Evolutionary conservation across 202 grass and related monocot species (phyloP), one percentile per base, ranked within the genome.

Genomic region (Saccharum hybrid): DNA sequence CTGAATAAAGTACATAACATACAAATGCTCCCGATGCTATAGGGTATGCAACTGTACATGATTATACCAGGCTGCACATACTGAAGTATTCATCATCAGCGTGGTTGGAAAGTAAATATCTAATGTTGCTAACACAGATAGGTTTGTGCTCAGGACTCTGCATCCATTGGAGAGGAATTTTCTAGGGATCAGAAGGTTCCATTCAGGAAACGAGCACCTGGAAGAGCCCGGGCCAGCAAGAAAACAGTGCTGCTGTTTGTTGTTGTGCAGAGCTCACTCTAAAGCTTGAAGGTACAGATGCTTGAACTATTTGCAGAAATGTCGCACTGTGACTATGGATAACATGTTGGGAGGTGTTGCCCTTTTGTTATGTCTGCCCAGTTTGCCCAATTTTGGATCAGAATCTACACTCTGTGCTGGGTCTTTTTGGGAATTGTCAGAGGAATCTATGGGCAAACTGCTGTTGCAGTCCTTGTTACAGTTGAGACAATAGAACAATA

Each of bases 171-270:
- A 13, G 76, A 69, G 41, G 34, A 72, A 70, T 71, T 81, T 81
- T 63, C 14, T 57, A 6, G 59, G 59, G 66, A 52, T 2, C 80
- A 90, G 70, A 80, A 87, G 33, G 69, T 75, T 80, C 52, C 81
- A 80, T 80, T 76, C 72, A 80, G 64, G 71, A 75, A 72, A 40
- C 13, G 41, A 48, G 42, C 68, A 69, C 65, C 34, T 46, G 39
- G 70, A 59, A 77, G 45, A 59, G 26, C 31, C 36, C 2, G 19
- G 66, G 33, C 23, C 64, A 82, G 54, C 16, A 12, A 77, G 34
- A 42, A 46, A 74, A 79, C 48, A 75, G 61, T 63, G 31, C 61
- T 79, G 12, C 49, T 69, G 46, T 56, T 40, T 42, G 66, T 69
- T 62, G 63, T 79, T 69, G 39, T 69, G 26, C 64, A 66, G 43